Conservation (phyloP, 139 green algal species). For the Micractinium conductrix region DNA sequence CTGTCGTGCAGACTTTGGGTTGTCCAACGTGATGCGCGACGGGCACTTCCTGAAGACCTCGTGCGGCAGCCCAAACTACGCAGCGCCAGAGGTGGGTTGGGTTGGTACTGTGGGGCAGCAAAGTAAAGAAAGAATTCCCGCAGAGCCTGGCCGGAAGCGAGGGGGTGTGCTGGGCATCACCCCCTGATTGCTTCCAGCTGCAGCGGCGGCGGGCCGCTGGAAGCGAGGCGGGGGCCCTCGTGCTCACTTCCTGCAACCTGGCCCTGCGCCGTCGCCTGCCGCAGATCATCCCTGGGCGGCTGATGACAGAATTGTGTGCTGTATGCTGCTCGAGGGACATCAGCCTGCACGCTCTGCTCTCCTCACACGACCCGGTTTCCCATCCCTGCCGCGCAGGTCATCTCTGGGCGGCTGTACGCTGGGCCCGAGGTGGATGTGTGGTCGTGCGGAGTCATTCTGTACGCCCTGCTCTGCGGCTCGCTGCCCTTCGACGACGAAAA, state of each 20-base stretch:
- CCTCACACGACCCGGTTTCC: background rate
- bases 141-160: no score
- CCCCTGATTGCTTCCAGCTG: no score
- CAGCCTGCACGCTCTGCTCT: background rate
- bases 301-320: no score
- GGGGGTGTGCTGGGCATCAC: no score
- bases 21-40: slow-evolving; percentile 98
- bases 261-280: no score
- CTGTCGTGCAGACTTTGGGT: slow-evolving; percentile 97
- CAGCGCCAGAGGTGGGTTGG: slow-evolving; percentile 89
- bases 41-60: slow-evolving; percentile 99
- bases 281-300: no score
- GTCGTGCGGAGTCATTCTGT: slow-evolving; percentile 99
- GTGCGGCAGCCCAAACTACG: slow-evolving; percentile 98
- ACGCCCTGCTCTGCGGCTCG: slow-evolving; percentile 97
- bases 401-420: slow-evolving; percentile 96
- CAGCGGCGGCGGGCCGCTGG: no score
- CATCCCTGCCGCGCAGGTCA: slow-evolving; percentile 75
- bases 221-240: no score
- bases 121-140: no score
- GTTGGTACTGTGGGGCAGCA: background rate
- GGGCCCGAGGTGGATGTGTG: slow-evolving; percentile 99
- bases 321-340: no score
- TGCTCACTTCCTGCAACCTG: no score
- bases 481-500: slow-evolving; percentile 99